These are phyloP conservation scores for Coleophoma eucalyptorum DNA, from an alignment of 2,329 filamentous ascomycete species.

Conservation along the genomic window DNA sequence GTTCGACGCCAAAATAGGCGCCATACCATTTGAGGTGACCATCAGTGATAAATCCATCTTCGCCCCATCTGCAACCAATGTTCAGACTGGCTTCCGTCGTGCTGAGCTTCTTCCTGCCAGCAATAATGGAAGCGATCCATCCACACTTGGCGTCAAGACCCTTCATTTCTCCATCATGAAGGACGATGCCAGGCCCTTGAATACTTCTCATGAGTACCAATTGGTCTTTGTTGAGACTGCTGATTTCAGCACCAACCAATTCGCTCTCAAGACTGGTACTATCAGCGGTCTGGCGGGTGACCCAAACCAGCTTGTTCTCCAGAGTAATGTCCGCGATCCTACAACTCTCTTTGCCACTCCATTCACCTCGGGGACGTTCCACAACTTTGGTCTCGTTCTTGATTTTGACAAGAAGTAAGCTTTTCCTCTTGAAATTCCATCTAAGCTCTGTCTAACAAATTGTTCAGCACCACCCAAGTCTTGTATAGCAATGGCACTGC, in stretches of 20 bases:
- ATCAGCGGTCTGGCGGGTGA: slow-evolving; percentile 37
- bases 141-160: slow-evolving; percentile 52
- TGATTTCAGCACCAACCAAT: slow-evolving; percentile 46
- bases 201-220: slow-evolving; percentile 59
- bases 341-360: slow-evolving; percentile 44
- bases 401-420: slow-evolving; percentile 53
- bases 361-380: slow-evolving; percentile 48
- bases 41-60: slow-evolving; percentile 53
- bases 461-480: slow-evolving; percentile 46
- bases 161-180: slow-evolving; percentile 57
- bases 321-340: slow-evolving; percentile 43
- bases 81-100: slow-evolving; percentile 57
- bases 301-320: slow-evolving; percentile 40
- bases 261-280: slow-evolving; percentile 52
- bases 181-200: slow-evolving; percentile 46
- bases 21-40: slow-evolving; percentile 14
- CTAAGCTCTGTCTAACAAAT: not conserved
- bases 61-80: slow-evolving; percentile 39
- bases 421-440: not conserved
- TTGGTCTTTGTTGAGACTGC: slow-evolving; percentile 45
- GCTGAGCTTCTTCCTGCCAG: slow-evolving; percentile 50
- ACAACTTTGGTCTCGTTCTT: slow-evolving; percentile 58
- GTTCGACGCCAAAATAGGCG: slow-evolving; percentile 12
- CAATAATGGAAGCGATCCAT: slow-evolving; percentile 47
- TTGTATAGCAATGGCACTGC: slow-evolving; percentile 49